A percentile compares a stretch with the other conserved stretches of the same genome.
Conservation (phyloP, 2,329 filamentous ascomycete species). For the Hortaea werneckii region DNA sequence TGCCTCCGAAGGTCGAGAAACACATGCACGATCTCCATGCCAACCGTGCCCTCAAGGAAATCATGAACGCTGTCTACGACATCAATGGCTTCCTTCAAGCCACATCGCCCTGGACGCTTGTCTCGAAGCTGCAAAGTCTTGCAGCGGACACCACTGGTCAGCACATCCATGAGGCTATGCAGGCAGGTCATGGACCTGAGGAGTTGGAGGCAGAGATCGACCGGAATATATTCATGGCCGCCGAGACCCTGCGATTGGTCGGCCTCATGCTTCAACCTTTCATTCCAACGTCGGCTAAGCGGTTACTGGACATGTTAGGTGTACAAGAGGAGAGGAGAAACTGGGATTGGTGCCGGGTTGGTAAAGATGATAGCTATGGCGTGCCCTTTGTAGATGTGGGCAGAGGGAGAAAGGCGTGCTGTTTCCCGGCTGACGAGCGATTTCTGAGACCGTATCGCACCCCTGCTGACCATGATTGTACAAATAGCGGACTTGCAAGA, state of each 20-base stretch:
- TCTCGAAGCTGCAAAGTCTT: constrained; percentile 24
- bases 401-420: constrained; percentile 36
- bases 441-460: neutral
- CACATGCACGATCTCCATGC: constrained; percentile 57
- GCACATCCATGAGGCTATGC: constrained; percentile 14
- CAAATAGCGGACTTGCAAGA: too few species aligned
- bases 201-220: constrained; percentile 37
- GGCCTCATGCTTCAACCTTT: constrained; percentile 84
- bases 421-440: constrained; percentile 36
- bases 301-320: constrained; percentile 67
- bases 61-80: constrained; percentile 53
- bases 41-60: constrained; percentile 52
- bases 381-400: constrained; percentile 31
- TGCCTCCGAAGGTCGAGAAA: constrained; percentile 35
- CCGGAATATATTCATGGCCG: constrained; percentile 56
- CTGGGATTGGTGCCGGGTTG: constrained; percentile 51
- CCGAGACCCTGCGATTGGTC: constrained; percentile 67
- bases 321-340: constrained; percentile 54
- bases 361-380: constrained; percentile 63
- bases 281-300: constrained; percentile 67
- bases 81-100: constrained; percentile 59
- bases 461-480: too few species aligned
- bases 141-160: constrained; percentile 22
- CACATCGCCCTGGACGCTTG: constrained; percentile 57
- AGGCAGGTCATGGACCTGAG: constrained; percentile 14